phyloP scores from a whole-genome alignment of 257 asterid species.

The Solanum arcanum region DNA sequence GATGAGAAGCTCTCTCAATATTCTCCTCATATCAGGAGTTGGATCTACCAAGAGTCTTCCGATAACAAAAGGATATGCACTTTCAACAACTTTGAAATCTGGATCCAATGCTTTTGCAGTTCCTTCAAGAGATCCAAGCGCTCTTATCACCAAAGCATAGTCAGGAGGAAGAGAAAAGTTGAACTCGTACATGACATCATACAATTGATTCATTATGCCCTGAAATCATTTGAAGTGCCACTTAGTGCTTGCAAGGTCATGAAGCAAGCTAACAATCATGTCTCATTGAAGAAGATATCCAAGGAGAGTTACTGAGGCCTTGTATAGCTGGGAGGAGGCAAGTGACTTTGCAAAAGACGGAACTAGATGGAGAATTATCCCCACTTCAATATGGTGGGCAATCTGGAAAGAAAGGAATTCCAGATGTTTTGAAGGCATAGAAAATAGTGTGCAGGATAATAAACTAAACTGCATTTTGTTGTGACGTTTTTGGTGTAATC shows the following conservation, averaged over 20 bases:
- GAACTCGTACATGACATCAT: conserved; percentile 83
- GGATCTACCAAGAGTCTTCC: conserved; percentile 88
- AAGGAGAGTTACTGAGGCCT: background rate
- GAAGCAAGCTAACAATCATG: background rate
- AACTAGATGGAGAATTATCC: too few species aligned
- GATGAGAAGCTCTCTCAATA: conserved; percentile 83
- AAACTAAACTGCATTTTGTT: too few species aligned
- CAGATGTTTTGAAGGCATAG: too few species aligned
- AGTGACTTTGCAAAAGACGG: too few species aligned
- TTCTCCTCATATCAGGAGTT: conserved; percentile 93
- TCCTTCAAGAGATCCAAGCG: conserved; percentile 97
- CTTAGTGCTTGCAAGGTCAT: background rate
- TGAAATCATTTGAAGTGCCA: conserved; percentile 19
- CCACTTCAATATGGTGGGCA: too few species aligned
- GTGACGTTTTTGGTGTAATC: too few species aligned
- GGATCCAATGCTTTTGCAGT: conserved; percentile 95
- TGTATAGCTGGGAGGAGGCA: too few species aligned
- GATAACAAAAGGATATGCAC: conserved; percentile 95
- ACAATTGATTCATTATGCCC: conserved; percentile 87
- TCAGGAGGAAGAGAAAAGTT: conserved; percentile 98
- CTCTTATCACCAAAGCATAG: conserved; percentile 90
- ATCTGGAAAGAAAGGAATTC: too few species aligned
- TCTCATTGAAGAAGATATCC: background rate
- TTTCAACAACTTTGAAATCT: conserved; percentile 89
- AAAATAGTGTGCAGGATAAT: too few species aligned